Evolutionary conservation across 306 rosid genomes (phyloP).

Genomic region (Mimosa bimucronata): DNA sequence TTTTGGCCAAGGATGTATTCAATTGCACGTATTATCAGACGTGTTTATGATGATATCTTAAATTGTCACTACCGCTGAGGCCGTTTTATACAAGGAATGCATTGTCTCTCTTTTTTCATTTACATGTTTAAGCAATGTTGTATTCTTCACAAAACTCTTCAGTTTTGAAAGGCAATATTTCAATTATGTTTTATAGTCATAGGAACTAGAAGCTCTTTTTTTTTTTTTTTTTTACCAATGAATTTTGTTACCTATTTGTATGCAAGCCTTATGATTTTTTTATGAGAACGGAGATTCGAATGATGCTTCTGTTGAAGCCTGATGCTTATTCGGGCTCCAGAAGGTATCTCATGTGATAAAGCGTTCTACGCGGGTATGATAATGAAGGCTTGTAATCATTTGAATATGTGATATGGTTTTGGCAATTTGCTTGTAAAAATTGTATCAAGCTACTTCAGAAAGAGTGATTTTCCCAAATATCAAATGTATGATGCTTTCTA

Average conservation of each 20-base stretch:
- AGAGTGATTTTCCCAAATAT: neutral
- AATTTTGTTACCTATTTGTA: too few relatives aligned
- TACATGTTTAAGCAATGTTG: neutral
- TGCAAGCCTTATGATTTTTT: constrained; percentile 66
- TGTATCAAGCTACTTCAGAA: too few relatives aligned
- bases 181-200: neutral
- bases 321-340: constrained; percentile 46
- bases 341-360: constrained; percentile 45
- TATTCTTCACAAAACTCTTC: neutral
- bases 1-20: constrained; percentile 69
- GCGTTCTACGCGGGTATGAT: constrained; percentile 35
- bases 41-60: constrained; percentile 53
- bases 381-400: constrained; percentile 56
- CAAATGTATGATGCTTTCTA: neutral
- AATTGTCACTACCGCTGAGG: constrained; percentile 87
- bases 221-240: neutral
- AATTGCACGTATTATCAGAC: constrained; percentile 59
- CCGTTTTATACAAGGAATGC: neutral
- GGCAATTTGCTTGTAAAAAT: neutral
- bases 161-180: neutral
- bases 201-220: neutral
- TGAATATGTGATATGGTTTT: neutral
- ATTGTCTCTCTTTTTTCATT: neutral
- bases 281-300: constrained; percentile 83
- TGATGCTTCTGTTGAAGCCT: constrained; percentile 60